Conservation (phyloP, 2,329 filamentous ascomycete species). For the Thielaviopsis euricoi region DNA sequence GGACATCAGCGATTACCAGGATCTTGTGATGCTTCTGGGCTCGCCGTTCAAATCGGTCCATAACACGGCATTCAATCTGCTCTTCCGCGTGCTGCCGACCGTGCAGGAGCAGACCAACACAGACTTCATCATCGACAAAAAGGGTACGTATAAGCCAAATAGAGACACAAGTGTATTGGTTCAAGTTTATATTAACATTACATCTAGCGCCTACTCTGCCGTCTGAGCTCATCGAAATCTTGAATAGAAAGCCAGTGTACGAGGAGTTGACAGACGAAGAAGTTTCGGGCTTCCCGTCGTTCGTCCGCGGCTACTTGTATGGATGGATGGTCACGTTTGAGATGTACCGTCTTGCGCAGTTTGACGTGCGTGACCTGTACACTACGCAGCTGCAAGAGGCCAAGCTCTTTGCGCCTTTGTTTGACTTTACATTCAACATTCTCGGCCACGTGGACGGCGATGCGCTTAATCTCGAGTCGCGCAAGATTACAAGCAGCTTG, state of each 20-base stretch:
- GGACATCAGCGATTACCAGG: not conserved
- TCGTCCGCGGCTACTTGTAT: constrained; percentile 64
- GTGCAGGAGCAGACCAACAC: not conserved
- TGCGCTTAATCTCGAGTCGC: constrained; percentile 57
- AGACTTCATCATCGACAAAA: not conserved
- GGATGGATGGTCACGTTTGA: constrained; percentile 87
- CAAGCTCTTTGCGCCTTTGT: constrained; percentile 48
- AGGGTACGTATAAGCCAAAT: not conserved
- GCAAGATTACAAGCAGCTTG: constrained; percentile 39
- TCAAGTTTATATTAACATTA: not conserved
- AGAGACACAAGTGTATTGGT: not conserved
- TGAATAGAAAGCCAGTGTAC: constrained; percentile 61
- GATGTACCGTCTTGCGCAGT: constrained; percentile 60
- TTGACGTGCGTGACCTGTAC: constrained; percentile 71
- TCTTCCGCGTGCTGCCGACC: not conserved
- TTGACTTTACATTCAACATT: constrained; percentile 71
- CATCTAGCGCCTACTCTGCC: constrained; percentile 51
- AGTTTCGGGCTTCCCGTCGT: constrained; percentile 50
- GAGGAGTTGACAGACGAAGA: constrained; percentile 48
- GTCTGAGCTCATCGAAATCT: constrained; percentile 67
- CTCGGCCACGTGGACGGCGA: constrained; percentile 62
- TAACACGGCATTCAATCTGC: not conserved
- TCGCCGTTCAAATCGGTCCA: not conserved
- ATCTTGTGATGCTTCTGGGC: not conserved
- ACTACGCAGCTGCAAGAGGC: constrained; percentile 61